Base-by-base conservation (phyloP, 23 red algal species). In the Gracilaria vermiculophylla region DNA sequence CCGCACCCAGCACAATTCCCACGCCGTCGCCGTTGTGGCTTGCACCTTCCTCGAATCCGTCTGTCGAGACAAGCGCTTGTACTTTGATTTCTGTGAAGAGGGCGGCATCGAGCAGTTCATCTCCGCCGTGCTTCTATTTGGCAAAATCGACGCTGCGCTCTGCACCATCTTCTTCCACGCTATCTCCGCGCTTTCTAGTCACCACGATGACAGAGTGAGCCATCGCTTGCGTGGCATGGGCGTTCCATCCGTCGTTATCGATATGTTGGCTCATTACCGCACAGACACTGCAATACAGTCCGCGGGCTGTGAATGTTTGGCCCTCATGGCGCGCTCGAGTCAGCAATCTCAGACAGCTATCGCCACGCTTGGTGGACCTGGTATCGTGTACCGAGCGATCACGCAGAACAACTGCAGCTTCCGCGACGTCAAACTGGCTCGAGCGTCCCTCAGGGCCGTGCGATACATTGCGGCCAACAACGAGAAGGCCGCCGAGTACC, bases 81-180 rank as follows among this genome's bases (percentile, higher is more conserved):
- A 88, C 67, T 88, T 78, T 65, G 84, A 88, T 35, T 51, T 88
- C 27, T 88, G 84, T 34, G 84, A 88, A 24, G 84, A 88, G 43
- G 84, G 84, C 25, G 84, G 84, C 13, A 60, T 88, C 35, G 84
- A 88, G 57, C 64, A 77, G 53, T 53, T 77, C 27, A 62, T 88
- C 14, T 88, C 84, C 9, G 79, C 49, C 48, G 84, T 36, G 12
- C 24, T 78, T 5, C n/a, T 76, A 16, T 64, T 62, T 24, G 84
- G 84, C 53, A 62, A 62, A 40, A 19, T 62, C 10, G 84, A 88
- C 44, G 20, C 35, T 17, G 31, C 53, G 37, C 39, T 88, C 14
- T 76, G 69, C 27, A 58, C 34, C 3, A 25, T 41, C 7, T 76
- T 76, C 34, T 88, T 65, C 53, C 62, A 60, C 5, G 45, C 69